These are phyloP conservation scores for Zhuliangozyma blackwelliae DNA, from an alignment of 1,139 yeast species.

Conservation along the genomic window DNA sequence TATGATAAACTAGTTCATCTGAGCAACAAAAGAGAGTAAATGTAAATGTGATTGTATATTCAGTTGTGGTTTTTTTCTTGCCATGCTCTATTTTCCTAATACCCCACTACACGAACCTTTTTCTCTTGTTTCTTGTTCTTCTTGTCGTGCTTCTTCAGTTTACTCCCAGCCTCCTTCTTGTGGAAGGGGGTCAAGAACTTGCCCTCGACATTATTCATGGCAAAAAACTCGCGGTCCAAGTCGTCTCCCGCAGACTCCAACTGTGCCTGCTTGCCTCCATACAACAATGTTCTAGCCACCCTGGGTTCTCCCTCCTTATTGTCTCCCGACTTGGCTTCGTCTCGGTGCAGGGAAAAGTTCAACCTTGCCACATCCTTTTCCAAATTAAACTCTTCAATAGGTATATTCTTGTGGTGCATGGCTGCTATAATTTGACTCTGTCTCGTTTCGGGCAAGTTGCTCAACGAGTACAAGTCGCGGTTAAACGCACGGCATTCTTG, in stretches of 20 bases:
- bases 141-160: slow-evolving; percentile 70
- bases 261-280: slow-evolving; percentile 82
- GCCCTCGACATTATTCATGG: slow-evolving; percentile 61
- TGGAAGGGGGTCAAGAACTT: slow-evolving; percentile 72
- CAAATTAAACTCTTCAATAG: slow-evolving; percentile 53
- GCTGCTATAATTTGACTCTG: slow-evolving; percentile 66
- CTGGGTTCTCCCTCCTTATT: slow-evolving; percentile 11
- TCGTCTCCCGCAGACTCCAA: slow-evolving; percentile 74
- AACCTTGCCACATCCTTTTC: slow-evolving; percentile 65
- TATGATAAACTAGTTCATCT: too few relatives aligned
- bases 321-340: slow-evolving; percentile 21
- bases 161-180: slow-evolving; percentile 30
- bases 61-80: too few relatives aligned
- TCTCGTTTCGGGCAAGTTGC: slow-evolving; percentile 66
- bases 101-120: slow-evolving; percentile 41
- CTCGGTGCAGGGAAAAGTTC: slow-evolving; percentile 69
- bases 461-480: slow-evolving; percentile 61
- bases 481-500: slow-evolving; percentile 64
- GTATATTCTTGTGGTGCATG: slow-evolving; percentile 50
- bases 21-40: too few relatives aligned
- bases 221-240: slow-evolving; percentile 80
- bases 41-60: too few relatives aligned
- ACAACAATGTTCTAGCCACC: slow-evolving; percentile 45
- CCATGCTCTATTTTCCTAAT: too few relatives aligned
- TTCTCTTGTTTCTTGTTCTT: slow-evolving; percentile 66